Percentiles rank a stretch among this genome's conserved stretches.
Evolutionary conservation across 2,329 filamentous ascomycete genomes (phyloP).

Genomic region (Blastomyces percursus): DNA sequence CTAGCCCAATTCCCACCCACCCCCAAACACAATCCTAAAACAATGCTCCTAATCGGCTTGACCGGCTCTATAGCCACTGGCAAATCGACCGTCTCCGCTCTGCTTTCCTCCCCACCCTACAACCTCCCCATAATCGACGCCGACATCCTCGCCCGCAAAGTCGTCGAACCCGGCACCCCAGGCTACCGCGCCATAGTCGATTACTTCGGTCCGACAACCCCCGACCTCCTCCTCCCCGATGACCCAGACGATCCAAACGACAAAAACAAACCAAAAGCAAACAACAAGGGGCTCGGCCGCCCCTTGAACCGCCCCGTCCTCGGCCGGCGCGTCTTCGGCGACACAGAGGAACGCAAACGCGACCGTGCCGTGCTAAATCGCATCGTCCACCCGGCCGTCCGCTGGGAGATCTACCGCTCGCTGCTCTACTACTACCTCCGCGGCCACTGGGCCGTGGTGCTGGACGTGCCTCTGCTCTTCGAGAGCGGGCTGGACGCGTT

Average conservation of each 20-base stretch:
- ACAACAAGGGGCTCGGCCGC: slow-evolving; percentile 26
- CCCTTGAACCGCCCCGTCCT: slow-evolving; percentile 79
- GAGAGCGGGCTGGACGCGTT: slow-evolving; percentile 77
- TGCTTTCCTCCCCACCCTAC: slow-evolving; percentile 72
- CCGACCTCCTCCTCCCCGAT: slow-evolving; percentile 64
- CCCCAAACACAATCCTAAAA: background rate
- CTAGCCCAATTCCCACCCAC: background rate
- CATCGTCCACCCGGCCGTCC: slow-evolving; percentile 87
- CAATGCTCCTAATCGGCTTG: slow-evolving; percentile 91
- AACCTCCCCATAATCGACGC: slow-evolving; percentile 86
- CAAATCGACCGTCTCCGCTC: slow-evolving; percentile 85
- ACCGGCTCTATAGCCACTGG: slow-evolving; percentile 97
- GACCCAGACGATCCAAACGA: background rate
- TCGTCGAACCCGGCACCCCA: slow-evolving; percentile 81
- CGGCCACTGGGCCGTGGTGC: slow-evolving; percentile 77
- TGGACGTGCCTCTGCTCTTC: slow-evolving; percentile 87
- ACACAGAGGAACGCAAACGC: slow-evolving; percentile 54
- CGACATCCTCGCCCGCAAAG: slow-evolving; percentile 80
- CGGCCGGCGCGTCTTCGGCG: slow-evolving; percentile 76
- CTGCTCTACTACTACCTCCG: slow-evolving; percentile 61
- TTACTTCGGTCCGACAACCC: slow-evolving; percentile 71
- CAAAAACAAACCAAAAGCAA: slow-evolving; percentile 21
- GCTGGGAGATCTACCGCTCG: slow-evolving; percentile 65
- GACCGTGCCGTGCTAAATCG: slow-evolving; percentile 71
- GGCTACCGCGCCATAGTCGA: slow-evolving; percentile 74